Evolutionary conservation across 768 basidiomycete genomes (phyloP), one percentile per base, ranked within the genome.

Genomic region (Leccinum subtestaceum): DNA sequence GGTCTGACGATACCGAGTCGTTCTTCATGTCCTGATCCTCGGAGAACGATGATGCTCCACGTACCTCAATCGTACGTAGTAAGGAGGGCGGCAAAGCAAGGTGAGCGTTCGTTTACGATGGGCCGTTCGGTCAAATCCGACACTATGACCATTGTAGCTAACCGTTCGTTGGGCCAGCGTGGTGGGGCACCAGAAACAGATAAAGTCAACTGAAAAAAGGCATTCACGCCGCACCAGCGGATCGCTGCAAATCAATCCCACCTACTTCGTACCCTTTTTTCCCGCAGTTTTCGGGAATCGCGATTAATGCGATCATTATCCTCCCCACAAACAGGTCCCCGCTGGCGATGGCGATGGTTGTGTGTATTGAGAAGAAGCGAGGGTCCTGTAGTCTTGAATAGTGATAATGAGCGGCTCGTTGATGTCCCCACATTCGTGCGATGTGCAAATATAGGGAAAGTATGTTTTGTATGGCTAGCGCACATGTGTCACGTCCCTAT

Each of bases 401-500:
- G n/a, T 19, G 43, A 45, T 19, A 45, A 45, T 11, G 19, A 19
- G 4, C n/a, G 40, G 40, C 40, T 4, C 4, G n/a, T 11, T 17
- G n/a, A 40, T 40, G 40, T 40, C 43, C n/a, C 10, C 4, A 48
- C 23, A 48, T 23, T 21, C 21, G 17, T 48, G 13, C 19, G 19
- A 45, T 45, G 19, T 45, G 19, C n/a, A 43, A 43, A 19, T n/a
- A 48, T 25, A 15, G 23, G 15, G 21, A 47, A 15, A 48, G 46
- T 13, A 6, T 43, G 17, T 6, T 43, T 23, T 6, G 21, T 25
- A 43, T 21, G 53, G 19, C 19, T 38, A 19, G 29, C 12, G 23
- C 8, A 17, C 7, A 47, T 34, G 32, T 40, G 29, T 48, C 6
- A 15, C 17, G 27, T 36, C 6, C 23, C 27, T 71, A 89, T 60